Conservation (phyloP, 2,329 filamentous ascomycete genomes). For the Fusarium setosum region DNA sequence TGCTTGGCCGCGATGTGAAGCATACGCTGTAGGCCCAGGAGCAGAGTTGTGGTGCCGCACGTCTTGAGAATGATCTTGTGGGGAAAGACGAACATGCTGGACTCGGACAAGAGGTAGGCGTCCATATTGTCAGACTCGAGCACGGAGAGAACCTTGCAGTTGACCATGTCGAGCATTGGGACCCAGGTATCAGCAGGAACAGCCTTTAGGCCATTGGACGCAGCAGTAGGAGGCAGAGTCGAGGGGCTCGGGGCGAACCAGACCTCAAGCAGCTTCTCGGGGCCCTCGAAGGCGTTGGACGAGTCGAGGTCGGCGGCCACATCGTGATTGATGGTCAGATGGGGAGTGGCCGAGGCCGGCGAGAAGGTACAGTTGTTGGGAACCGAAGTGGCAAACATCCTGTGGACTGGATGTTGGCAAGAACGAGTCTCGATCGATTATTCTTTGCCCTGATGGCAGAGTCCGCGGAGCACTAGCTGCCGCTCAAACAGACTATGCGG, state of each 20-base stretch:
- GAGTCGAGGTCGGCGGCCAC: conserved; percentile 94
- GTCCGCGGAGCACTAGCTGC: conserved; percentile 96
- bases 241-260: conserved; percentile 91
- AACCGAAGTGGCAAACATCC: conserved; percentile 85
- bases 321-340: conserved; percentile 96
- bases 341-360: conserved; percentile 84
- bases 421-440: neutral
- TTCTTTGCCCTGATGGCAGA: conserved; percentile 55
- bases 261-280: conserved; percentile 97
- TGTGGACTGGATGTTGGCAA: conserved; percentile 17
- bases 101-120: conserved; percentile 96
- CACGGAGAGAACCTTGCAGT: conserved; percentile 97
- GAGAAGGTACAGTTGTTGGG: conserved; percentile 86
- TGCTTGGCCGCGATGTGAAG: conserved; percentile 89
- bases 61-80: conserved; percentile 99
- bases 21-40: conserved; percentile 89
- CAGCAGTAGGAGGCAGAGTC: conserved; percentile 76
- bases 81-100: conserved; percentile 99
- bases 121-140: conserved; percentile 94
- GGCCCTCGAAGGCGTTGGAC: conserved; percentile 96
- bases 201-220: conserved; percentile 84
- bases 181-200: conserved; percentile 91
- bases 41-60: conserved; percentile 93
- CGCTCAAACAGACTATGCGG: conserved; percentile 96
- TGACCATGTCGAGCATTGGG: conserved; percentile 96